These are phyloP conservation scores for Gilbertella persicaria DNA, from an alignment of 371 early-diverging fungal genomes.

Conservation along the genomic window DNA sequence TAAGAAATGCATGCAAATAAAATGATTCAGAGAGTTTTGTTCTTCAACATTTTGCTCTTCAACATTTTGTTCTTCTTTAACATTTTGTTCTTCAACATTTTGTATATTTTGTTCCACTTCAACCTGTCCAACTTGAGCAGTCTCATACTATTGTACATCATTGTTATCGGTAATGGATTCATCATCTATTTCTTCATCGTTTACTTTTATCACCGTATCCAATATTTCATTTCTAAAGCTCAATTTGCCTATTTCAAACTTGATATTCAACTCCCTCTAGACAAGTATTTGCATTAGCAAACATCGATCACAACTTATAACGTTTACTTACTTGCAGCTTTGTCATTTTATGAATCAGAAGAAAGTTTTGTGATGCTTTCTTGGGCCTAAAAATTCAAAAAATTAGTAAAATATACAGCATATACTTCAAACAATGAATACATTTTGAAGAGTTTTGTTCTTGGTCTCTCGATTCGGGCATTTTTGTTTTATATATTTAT, in stretches of 20 bases:
- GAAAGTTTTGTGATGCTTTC: conserved; percentile 1
- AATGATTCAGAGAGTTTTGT: conserved; percentile 10
- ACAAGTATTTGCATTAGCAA: conserved; percentile 5
- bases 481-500: background rate
- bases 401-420: conserved; percentile 1
- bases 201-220: background rate
- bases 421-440: conserved; percentile 1
- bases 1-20: conserved; percentile 12
- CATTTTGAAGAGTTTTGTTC: conserved; percentile 3
- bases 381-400: conserved; percentile 1
- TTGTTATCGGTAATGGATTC: no score
- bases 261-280: conserved; percentile 4
- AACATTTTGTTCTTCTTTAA: conserved; percentile 1
- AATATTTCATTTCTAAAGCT: conserved; percentile 1
- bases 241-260: background rate
- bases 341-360: conserved; percentile 3
- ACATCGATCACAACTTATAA: background rate
- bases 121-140: background rate
- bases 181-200: conserved; percentile 2
- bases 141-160: conserved; percentile 1
- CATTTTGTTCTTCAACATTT: conserved; percentile 2
- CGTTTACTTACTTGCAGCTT: conserved; percentile 5
- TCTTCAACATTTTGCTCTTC: conserved; percentile 3
- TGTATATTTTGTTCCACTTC: conserved; percentile 4
- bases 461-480: conserved; percentile 1